Base-by-base conservation (phyloP, 2,329 filamentous ascomycete genomes). In the Myriosclerotinia scirpicola region DNA sequence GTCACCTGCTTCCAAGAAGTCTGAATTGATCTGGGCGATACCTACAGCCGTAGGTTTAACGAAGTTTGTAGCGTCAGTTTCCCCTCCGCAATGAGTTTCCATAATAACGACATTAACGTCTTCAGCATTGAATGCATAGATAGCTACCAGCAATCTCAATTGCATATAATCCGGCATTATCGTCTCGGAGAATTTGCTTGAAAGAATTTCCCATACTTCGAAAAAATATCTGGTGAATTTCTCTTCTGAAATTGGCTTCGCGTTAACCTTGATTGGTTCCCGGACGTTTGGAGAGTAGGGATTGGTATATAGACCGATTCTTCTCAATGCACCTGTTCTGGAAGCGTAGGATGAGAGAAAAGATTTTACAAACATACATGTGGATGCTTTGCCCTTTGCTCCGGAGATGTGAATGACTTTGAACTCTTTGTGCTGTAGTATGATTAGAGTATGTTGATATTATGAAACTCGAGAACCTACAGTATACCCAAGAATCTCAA, bases 381-480 rank as follows among this genome's bases (percentile, higher is more conserved):
- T 89, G 72, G 84, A 88, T 40, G 88, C 89, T 75, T 91, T 91
- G 7, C 89, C 89, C 75, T 91, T 91, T 22, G 87, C 91, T 20
- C 89, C 89, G 22, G 87, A 84, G 42, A 91, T 83, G 76, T 90
- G 88, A 54, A 91, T 75, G 26, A 90, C 80, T 1, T 55, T 20
- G 15, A 66, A 59, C 9, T 62, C 50, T 30, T 48, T 55, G n/a
- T 62, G 30, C 64, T 66, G 4, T 11, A 14, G 38, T 0, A 5
- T 26, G 30, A 34, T 62, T 11, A 66, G 64, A 20, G 17, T 2
- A 15, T 14, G 22, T 15, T 50, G 1, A 2, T 17, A 55, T 15
- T 14, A 20, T 34, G 1, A 8, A 9, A 30, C 4, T 12, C 6
- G 17, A 34, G 5, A 7, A 22, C 54, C 20, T 54, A 66, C 64